phyloP scores from a whole-genome alignment of 1,139 yeast genomes.

The Hansenula sp. region DNA sequence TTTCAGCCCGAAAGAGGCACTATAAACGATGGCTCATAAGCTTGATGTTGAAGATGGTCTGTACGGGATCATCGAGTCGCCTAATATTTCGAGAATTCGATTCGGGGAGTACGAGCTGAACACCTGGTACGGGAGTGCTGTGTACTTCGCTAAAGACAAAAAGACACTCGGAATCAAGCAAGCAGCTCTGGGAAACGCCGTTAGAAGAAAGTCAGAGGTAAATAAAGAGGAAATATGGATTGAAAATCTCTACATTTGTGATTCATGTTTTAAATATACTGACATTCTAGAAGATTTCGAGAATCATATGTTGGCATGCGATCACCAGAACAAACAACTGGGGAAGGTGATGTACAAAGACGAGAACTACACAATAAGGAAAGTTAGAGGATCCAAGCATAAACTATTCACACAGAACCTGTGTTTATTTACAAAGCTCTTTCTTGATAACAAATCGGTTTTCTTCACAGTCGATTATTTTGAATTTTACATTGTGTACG shows the following conservation, averaged over 20 bases:
- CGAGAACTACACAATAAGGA: conserved; percentile 51
- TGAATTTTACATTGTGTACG: conserved; percentile 74
- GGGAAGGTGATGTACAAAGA: conserved; percentile 73
- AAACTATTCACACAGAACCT: conserved; percentile 75
- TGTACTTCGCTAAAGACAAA: conserved; percentile 47
- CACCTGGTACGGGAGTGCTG: conserved; percentile 87
- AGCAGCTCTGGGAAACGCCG: neutral
- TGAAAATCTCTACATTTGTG: conserved; percentile 66
- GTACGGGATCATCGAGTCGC: conserved; percentile 55
- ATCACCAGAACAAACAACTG: conserved; percentile 37
- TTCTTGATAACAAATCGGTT: conserved; percentile 87
- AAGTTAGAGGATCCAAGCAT: conserved; percentile 60
- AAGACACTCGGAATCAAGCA: conserved; percentile 25
- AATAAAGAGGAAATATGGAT: conserved; percentile 41
- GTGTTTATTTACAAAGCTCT: conserved; percentile 80
- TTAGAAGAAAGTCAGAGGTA: conserved; percentile 5
- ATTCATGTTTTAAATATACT: conserved; percentile 78
- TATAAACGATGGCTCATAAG: conserved; percentile 8
- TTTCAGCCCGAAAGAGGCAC: no score
- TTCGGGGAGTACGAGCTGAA: conserved; percentile 63
- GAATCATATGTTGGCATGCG: conserved; percentile 47
- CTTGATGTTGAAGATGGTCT: conserved; percentile 28
- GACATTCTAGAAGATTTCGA: conserved; percentile 34
- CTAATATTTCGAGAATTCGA: conserved; percentile 61
- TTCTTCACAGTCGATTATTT: conserved; percentile 75